Evolutionary conservation across 805 yeast genomes (phyloP), one percentile per base, ranked within the genome.

Genomic region (Wickerhamiella kazuoi): DNA sequence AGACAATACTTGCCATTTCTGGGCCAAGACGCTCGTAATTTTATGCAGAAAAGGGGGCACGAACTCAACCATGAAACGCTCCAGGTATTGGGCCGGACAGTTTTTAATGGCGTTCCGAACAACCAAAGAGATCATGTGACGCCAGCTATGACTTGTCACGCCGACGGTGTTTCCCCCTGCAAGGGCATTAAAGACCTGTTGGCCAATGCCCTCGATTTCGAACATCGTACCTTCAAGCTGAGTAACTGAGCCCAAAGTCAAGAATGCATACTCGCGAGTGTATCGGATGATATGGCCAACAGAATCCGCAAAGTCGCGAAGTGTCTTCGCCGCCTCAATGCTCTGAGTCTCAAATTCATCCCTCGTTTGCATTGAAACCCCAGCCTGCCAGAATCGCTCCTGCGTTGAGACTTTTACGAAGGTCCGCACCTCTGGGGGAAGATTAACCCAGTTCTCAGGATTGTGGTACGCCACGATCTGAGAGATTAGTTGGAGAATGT

Each of bases 311-410:
- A 90, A 90, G 60, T 90, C 98, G 47, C 97, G 70, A 42, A 90
- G 62, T 0, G 98, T 86, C 46, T 79, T 79, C 65, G 90, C 82
- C 0, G 98, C 97, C 54, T 79, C 83, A 42, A 82, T 93, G 51
- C 76, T 84, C 54, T 90, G 97, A 54, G 81, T 94, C 46, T 90
- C 77, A 49, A 90, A 93, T 26, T 90, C 84, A 54, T 90, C 97
- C 51, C 82, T 79, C 2, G 94, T 76, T 59, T 90, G 94, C 42
- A 81, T 79, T 1, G 95, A 81, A 18, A 93, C 93, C 15, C 98
- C 98, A 44, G 84, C 93, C 54, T 93, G 97, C 99, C 99, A 90
- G 56, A 90, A 90, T 51, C 97, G 67, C 61, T 90, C 99, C 54
- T 77, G 74, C 37, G 93, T 79, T 44, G 93, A 78, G 50, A 82